Base-by-base conservation (phyloP, 2,329 filamentous ascomycete genomes). In the Botryotinia globosa region DNA sequence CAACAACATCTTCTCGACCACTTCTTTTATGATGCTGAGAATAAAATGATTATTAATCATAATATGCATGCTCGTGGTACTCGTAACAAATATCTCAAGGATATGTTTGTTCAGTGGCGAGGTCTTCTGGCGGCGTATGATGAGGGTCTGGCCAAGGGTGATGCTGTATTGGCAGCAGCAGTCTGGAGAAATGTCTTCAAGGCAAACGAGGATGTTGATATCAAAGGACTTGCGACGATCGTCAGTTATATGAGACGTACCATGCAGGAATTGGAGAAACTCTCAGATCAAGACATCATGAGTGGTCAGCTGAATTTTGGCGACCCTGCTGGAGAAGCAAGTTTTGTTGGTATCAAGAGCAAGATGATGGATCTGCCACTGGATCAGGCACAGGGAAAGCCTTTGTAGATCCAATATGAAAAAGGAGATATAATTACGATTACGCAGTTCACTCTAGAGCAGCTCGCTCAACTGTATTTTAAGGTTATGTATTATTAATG, bases 171-270 rank as follows among this genome's bases (percentile, higher is more conserved):
- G 22, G 93, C 91, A 5, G 87, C 92, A 59, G 96, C 96, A 14
- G 85, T 99, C 65, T 99, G 96, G 96, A 88, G 96, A 79, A 98
- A 98, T 82, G 81, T 99, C 72, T 97, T 94, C 86, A 94, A 95
- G 84, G 93, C 89, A 34, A 85, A 84, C 63, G 85, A 88, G 73
- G 85, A 90, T 72, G 85, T 91, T 29, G 88, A 92, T 81, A 85
- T 89, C 78, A 83, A 83, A 66, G 86, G 87, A 77, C 79, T 93
- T 72, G 90, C 89, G 7, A 82, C 84, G 74, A 87, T 93, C 70
- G 88, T 90, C 37, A 86, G 84, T 48, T 92, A 90, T 80, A 85
- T 92, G 82, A 84, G 90, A 74, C 84, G 86, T 76, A 85, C 88
- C 68, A 75, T 91, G 58, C 83, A 83, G 72, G 84, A 84, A 72